Percentiles rank a stretch among this genome's conserved stretches.
Conservation (phyloP, 2,329 filamentous ascomycete species). For the Neoascochyta sp. region DNA sequence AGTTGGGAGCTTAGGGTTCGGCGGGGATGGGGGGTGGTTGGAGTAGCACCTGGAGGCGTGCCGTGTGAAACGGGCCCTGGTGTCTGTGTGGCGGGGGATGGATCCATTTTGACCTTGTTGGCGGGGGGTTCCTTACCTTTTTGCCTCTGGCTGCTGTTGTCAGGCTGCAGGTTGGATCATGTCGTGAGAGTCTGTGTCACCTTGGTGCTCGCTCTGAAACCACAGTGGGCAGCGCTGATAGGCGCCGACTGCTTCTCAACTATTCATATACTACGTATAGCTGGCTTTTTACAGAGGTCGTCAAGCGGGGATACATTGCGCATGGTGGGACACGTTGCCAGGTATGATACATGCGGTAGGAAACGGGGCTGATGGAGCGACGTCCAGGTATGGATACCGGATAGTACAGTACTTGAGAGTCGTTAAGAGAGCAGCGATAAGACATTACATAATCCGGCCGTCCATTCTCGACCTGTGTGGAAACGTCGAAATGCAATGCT, state of each 20-base stretch:
- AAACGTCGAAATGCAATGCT: slow-evolving; percentile 26
- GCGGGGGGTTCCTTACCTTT: slow-evolving; percentile 14
- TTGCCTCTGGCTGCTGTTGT: slow-evolving; percentile 19
- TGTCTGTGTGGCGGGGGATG: slow-evolving; percentile 25
- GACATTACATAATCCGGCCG: slow-evolving; percentile 37
- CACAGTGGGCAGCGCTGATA: slow-evolving; percentile 12
- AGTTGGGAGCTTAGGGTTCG: no score
- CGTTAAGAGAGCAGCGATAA: slow-evolving; percentile 34
- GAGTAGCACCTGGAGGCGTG: no score
- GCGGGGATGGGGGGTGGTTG: no score
- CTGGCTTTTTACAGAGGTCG: slow-evolving; percentile 40
- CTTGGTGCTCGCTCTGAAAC: slow-evolving; percentile 9
- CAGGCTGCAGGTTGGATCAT: slow-evolving; percentile 23
- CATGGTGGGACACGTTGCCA: slow-evolving; percentile 13
- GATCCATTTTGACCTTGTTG: slow-evolving; percentile 14
- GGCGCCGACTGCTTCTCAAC: slow-evolving; percentile 17
- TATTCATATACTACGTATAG: slow-evolving; percentile 34
- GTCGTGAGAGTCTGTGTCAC: slow-evolving; percentile 23
- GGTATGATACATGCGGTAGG: slow-evolving; percentile 35
- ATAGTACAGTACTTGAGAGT: slow-evolving; percentile 25
- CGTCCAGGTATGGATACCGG: slow-evolving; percentile 6
- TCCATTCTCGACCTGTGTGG: slow-evolving; percentile 30
- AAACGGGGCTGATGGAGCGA: slow-evolving; percentile 9
- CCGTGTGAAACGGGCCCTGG: slow-evolving; percentile 32
- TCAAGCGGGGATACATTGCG: slow-evolving; percentile 21